Evolutionary conservation across 2,329 filamentous ascomycete genomes (phyloP), one percentile per base, ranked within the genome.

Genomic region (Lecanicillium sp.): DNA sequence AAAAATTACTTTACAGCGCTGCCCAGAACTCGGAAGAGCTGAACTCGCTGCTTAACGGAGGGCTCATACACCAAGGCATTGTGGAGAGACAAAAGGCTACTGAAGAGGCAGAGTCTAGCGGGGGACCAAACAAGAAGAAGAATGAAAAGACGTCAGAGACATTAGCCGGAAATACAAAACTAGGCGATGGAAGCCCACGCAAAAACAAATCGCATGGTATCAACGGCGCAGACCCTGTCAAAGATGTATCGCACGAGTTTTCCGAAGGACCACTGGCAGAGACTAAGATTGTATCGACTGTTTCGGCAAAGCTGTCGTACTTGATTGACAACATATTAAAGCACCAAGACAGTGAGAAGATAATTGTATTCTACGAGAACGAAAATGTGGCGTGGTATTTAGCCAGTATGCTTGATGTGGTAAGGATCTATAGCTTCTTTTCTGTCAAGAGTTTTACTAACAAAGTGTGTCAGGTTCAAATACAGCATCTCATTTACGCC

Each of bases 361-460:
- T 94, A 4, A 77, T 95, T 37, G 74, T 95, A 9, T 96, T 96
- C 57, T 95, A 95, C 56, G 87, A 94, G 44, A 83, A 84, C 22
- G 83, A 92, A 43, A 90, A 94, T 49, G 73, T 84, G 3, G 89
- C 87, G 1, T 94, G 77, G 58, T 95, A 94, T 61, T 74, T 95
- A 29, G 84, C 86, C 0, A 80, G 88, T 53, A 78, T 83, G 20
- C 70, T 96, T 0, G 89, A 95, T 48, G 70, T 90, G 22, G 69
- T 73, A 49, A 52, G 69, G 60, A 16, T 5, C 11, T 29, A 28
- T 13, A 7, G 29, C 13, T n/a, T 5, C 6, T 13, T n/a, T 30
- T 15, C 6, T 13, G 14, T n/a, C n/a, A n/a, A n/a, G n/a, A n/a
- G n/a, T n/a, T n/a, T n/a, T n/a, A n/a, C n/a, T n/a, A n/a, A n/a